Conservation (phyloP, 768 basidiomycete species). For the Hortiboletus campestris region DNA sequence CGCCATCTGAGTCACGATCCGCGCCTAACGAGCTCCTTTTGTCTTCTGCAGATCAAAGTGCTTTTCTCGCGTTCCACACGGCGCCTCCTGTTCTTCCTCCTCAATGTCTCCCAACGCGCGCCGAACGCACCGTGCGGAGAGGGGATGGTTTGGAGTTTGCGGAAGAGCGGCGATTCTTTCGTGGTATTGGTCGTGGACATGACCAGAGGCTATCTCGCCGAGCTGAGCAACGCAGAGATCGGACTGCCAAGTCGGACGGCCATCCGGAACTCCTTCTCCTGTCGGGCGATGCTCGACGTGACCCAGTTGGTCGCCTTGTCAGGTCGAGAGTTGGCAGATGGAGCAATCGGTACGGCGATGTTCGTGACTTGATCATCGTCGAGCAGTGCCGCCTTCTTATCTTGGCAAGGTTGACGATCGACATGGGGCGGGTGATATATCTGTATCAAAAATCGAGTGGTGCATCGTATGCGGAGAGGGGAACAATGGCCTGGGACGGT, state of each 20-base stretch:
- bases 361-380: conserved; percentile 43
- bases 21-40: conserved; percentile 88
- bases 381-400: conserved; percentile 59
- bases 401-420: conserved; percentile 66
- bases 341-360: conserved; percentile 43
- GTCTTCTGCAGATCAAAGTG: conserved; percentile 41
- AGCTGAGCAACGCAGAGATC: conserved; percentile 86
- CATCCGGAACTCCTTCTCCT: conserved; percentile 95
- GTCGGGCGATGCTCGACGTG: conserved; percentile 68
- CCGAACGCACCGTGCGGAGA: conserved; percentile 41
- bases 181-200: conserved; percentile 52
- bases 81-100: conserved; percentile 39
- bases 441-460: conserved; percentile 63
- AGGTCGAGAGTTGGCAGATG: conserved; percentile 12
- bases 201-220: no score
- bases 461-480: conserved; percentile 70
- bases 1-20: conserved; percentile 93
- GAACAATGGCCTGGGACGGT: conserved; percentile 75
- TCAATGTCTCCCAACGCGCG: conserved; percentile 44
- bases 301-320: conserved; percentile 39
- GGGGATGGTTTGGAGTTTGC: no score
- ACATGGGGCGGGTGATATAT: conserved; percentile 39
- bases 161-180: no score
- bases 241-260: conserved; percentile 95
- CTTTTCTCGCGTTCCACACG: conserved; percentile 39